Evolutionary conservation across 441 rosid species (phyloP).

Genomic region (Adansonia rubrostipa): DNA sequence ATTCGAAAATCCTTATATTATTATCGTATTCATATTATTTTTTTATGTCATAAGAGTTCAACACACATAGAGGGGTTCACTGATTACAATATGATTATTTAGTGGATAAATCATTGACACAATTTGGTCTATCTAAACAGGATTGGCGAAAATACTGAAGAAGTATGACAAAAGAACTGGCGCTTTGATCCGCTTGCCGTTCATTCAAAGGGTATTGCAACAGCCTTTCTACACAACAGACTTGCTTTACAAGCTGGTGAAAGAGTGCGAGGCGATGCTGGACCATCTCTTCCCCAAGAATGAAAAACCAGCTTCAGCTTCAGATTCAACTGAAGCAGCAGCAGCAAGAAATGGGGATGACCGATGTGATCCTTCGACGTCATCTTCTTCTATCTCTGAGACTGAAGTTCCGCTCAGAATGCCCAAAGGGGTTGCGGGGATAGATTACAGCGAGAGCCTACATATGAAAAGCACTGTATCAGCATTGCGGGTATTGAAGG

Average conservation of each 20-base stretch:
- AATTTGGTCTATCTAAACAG: slow-evolving; percentile 40
- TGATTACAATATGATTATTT: not conserved
- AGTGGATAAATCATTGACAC: not conserved
- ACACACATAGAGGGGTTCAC: not conserved
- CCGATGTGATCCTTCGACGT: slow-evolving; percentile 35
- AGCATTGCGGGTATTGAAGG: slow-evolving; percentile 70
- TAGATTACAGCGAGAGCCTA: slow-evolving; percentile 62
- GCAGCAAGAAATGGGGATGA: slow-evolving; percentile 30
- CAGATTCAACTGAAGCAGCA: not conserved
- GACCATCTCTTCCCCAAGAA: slow-evolving; percentile 55
- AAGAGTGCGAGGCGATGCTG: slow-evolving; percentile 74
- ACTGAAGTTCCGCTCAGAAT: slow-evolving; percentile 35
- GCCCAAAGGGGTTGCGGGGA: slow-evolving; percentile 57
- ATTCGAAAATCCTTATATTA: too few species aligned
- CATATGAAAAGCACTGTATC: slow-evolving; percentile 72
- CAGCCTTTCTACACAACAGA: slow-evolving; percentile 87
- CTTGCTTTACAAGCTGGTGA: slow-evolving; percentile 70
- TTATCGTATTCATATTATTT: not conserved
- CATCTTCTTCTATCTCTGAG: slow-evolving; percentile 36
- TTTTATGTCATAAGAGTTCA: not conserved
- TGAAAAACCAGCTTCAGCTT: slow-evolving; percentile 23
- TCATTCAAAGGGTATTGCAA: slow-evolving; percentile 73
- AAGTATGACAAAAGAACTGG: slow-evolving; percentile 90
- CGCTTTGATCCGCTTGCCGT: slow-evolving; percentile 68
- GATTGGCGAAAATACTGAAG: slow-evolving; percentile 83